These are phyloP conservation scores for Leishmania lainsoni DNA, from an alignment of 208 protist genomes.

Conservation along the genomic window DNA sequence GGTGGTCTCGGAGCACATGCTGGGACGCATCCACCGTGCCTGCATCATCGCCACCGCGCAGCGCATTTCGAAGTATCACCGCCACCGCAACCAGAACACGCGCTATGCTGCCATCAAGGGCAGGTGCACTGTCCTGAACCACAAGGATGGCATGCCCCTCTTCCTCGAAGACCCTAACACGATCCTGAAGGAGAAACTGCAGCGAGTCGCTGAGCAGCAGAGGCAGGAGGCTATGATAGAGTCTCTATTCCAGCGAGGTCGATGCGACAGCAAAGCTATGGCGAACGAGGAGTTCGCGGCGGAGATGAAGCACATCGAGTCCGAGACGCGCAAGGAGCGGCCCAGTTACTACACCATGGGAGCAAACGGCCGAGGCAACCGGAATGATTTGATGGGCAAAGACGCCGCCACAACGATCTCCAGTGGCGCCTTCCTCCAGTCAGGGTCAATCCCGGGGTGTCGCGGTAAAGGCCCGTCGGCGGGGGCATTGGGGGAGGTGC, in stretches of 20 bases:
- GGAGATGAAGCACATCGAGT: neutral
- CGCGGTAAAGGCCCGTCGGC: neutral
- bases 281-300: slow-evolving; percentile 10
- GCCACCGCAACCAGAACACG: slow-evolving; percentile 56
- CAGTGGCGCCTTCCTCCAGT: neutral
- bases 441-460: neutral
- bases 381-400: neutral
- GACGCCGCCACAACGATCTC: neutral
- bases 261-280: neutral
- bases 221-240: slow-evolving; percentile 1
- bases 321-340: neutral
- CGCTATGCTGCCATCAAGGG: slow-evolving; percentile 70
- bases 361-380: neutral
- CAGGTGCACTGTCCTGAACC: slow-evolving; percentile 57
- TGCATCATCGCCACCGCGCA: slow-evolving; percentile 42
- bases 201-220: slow-evolving; percentile 4
- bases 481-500: slow-evolving; percentile 7
- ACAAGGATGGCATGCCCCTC: slow-evolving; percentile 51
- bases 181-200: slow-evolving; percentile 34
- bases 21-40: slow-evolving; percentile 69
- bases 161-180: slow-evolving; percentile 61
- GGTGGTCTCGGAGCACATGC: slow-evolving; percentile 55
- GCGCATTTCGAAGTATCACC: slow-evolving; percentile 82
- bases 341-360: neutral
- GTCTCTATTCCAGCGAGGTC: neutral